These are phyloP conservation scores for Luffa acutangula DNA, from an alignment of 306 rosid genomes.

Conservation along the genomic window DNA sequence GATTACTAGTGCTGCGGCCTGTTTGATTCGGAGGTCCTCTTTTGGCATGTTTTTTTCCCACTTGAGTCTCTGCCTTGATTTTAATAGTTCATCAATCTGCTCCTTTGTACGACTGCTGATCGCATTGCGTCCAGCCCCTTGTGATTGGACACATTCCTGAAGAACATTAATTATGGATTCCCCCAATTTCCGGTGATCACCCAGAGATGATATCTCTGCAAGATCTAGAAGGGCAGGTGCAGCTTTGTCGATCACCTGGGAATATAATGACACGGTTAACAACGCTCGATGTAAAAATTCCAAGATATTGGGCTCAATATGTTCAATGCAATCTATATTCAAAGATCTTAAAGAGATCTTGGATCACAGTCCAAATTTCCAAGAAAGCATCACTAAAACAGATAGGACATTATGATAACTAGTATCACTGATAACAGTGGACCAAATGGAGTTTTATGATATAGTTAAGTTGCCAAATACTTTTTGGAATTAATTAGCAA, in stretches of 20 bases:
- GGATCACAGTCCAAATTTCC: background rate
- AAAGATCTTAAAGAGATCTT: background rate
- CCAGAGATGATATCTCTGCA: conserved; percentile 75
- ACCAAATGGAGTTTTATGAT: background rate
- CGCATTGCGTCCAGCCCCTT: conserved; percentile 61
- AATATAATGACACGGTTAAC: background rate
- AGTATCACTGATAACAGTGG: background rate
- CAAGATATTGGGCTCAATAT: background rate
- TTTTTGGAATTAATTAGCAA: background rate
- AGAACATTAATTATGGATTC: conserved; percentile 75
- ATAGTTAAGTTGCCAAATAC: background rate
- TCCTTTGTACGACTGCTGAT: conserved; percentile 52
- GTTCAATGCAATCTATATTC: background rate
- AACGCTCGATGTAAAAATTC: background rate
- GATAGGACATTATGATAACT: background rate
- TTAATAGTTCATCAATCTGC: conserved; percentile 69
- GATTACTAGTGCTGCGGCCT: conserved; percentile 94
- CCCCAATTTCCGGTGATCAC: conserved; percentile 88
- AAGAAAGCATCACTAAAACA: background rate
- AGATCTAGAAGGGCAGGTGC: conserved; percentile 88
- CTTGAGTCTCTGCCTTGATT: conserved; percentile 68
- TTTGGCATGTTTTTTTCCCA: conserved; percentile 97
- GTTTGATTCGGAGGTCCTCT: conserved; percentile 96
- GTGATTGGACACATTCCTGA: conserved; percentile 78
- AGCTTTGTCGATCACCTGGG: conserved; percentile 85